Evolutionary conservation across 2,329 filamentous ascomycete genomes (phyloP).

Genomic region (Intubia oerlemansii): DNA sequence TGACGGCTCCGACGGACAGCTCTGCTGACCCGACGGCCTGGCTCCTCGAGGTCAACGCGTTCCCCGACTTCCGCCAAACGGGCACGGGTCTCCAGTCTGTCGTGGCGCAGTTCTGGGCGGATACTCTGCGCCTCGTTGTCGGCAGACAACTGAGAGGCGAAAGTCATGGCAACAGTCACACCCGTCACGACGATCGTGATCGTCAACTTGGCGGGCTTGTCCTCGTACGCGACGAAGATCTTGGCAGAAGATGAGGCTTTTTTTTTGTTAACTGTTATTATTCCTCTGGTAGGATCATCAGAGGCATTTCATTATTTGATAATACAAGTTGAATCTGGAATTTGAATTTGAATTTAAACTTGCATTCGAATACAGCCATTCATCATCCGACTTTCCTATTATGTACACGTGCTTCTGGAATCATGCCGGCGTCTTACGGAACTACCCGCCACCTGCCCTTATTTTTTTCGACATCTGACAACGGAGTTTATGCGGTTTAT

Average conservation of each 20-base stretch:
- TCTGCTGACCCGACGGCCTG: constrained; percentile 28
- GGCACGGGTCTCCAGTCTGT: constrained; percentile 51
- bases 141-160: constrained; percentile 37
- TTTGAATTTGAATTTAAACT: no score
- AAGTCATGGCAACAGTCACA: constrained; percentile 6
- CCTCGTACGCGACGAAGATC: constrained; percentile 28
- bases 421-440: no score
- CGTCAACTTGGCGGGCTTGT: constrained; percentile 18
- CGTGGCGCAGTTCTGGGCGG: constrained; percentile 57
- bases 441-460: no score
- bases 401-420: no score
- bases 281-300: no score
- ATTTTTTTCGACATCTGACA: no score
- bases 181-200: not conserved
- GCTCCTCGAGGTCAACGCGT: constrained; percentile 85
- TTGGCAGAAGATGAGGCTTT: constrained; percentile 21
- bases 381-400: no score
- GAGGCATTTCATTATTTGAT: no score
- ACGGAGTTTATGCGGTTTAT: no score
- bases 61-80: constrained; percentile 89
- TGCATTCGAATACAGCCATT: no score
- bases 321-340: no score
- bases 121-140: constrained; percentile 46
- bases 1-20: constrained; percentile 27
- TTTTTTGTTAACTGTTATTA: not conserved